Conservation (phyloP, 345 rosid species). For the Turritis glabra region DNA sequence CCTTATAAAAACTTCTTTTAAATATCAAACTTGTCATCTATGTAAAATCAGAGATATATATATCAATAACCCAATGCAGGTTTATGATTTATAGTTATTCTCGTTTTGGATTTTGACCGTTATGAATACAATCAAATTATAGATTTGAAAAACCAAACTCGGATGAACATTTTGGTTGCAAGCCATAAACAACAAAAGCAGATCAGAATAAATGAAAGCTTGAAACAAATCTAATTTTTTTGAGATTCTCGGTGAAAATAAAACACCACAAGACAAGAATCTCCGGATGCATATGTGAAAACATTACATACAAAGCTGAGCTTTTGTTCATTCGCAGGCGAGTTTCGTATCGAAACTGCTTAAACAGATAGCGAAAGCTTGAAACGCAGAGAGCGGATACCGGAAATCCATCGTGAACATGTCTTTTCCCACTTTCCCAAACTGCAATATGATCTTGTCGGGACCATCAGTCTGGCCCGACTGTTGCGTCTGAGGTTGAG, state of each 20-base stretch:
- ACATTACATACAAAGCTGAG: conserved; percentile 36
- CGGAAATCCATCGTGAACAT: conserved; percentile 97
- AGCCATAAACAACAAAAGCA: conserved; percentile 17
- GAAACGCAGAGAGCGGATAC: conserved; percentile 91
- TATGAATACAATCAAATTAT: neutral
- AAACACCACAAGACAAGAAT: conserved; percentile 33
- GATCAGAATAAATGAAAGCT: neutral
- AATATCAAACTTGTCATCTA: neutral
- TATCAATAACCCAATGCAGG: neutral
- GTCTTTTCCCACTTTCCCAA: conserved; percentile 93
- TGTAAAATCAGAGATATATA: neutral
- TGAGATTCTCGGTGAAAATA: conserved; percentile 34
- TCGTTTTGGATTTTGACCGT: neutral
- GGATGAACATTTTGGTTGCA: neutral
- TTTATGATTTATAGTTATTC: neutral
- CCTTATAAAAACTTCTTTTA: too few species aligned
- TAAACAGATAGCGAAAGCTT: conserved; percentile 90
- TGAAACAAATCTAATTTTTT: conserved; percentile 21
- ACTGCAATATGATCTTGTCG: conserved; percentile 87
- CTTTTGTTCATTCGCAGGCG: conserved; percentile 75
- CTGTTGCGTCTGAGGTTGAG: conserved; percentile 38
- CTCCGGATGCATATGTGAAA: conserved; percentile 16
- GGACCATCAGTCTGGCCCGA: conserved; percentile 47
- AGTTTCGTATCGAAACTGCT: conserved; percentile 98
- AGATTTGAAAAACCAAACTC: neutral